Conservation (phyloP, 2,329 filamentous ascomycete species). For the Ilyonectria robusta region DNA sequence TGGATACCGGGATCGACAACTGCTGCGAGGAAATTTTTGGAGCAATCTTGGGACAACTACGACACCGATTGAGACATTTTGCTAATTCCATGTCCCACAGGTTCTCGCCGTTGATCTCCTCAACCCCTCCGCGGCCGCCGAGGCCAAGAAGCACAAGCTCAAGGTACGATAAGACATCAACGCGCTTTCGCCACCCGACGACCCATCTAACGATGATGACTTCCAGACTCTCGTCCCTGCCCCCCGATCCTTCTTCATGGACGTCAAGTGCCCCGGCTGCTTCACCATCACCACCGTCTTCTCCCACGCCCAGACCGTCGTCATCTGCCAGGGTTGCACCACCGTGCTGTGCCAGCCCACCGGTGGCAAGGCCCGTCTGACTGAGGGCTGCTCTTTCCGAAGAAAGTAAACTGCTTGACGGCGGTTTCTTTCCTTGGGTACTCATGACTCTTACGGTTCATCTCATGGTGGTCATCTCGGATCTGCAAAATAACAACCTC, state of each 20-base stretch:
- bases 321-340: constrained; percentile 99
- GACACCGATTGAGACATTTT: constrained; percentile 47
- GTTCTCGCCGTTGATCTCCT: constrained; percentile 99
- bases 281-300: constrained; percentile 99
- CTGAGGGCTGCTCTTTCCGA: constrained; percentile 99
- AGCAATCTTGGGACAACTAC: constrained; percentile 31
- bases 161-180: constrained; percentile 77
- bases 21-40: constrained; percentile 25
- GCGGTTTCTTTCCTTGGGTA: constrained; percentile 64
- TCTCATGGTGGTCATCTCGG: constrained; percentile 69
- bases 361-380: constrained; percentile 98
- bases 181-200: constrained; percentile 31
- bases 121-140: constrained; percentile 97
- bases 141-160: constrained; percentile 99
- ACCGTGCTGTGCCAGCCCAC: constrained; percentile 99
- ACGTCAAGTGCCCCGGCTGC: constrained; percentile 99
- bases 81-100: constrained; percentile 71
- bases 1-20: constrained; percentile 34
- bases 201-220: constrained; percentile 42
- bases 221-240: constrained; percentile 89
- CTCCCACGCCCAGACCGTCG: constrained; percentile 99
- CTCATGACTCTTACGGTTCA: constrained; percentile 65
- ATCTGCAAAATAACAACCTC: constrained; percentile 69
- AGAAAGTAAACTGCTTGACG: constrained; percentile 87
- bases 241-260: constrained; percentile 99